Percentiles rank a stretch among this genome's conserved stretches.
Conservation (phyloP, 2,329 filamentous ascomycete species). For the Salinomyces thailandicus region DNA sequence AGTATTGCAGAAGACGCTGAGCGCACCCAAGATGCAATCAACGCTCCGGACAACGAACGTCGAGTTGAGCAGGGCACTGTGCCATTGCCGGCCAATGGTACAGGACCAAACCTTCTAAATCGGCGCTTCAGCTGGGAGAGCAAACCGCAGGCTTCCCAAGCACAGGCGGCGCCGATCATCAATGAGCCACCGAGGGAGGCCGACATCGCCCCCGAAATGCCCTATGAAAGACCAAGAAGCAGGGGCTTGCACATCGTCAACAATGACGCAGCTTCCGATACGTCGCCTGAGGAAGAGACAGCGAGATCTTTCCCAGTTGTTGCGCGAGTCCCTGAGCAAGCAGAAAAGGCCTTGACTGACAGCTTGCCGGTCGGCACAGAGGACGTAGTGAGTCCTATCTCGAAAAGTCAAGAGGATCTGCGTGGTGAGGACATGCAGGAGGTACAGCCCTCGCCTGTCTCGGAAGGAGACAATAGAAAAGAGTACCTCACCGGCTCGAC, state of each 20-base stretch:
- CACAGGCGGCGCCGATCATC: conserved; percentile 1
- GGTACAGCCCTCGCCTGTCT: conserved; percentile 15
- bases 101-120: conserved; percentile 15
- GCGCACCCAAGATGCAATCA: conserved; percentile 20
- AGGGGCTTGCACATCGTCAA: conserved; percentile 36
- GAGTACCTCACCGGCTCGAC: too few relatives aligned
- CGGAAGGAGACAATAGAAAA: conserved; percentile 8
- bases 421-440: conserved; percentile 8
- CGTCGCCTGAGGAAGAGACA: conserved; percentile 10
- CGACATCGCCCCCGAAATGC: conserved; percentile 16
- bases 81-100: conserved; percentile 18
- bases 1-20: conserved; percentile 13
- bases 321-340: not conserved
- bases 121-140: conserved; percentile 32
- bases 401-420: conserved; percentile 13
- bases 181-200: conserved; percentile 8
- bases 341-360: not conserved
- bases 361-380: not conserved
- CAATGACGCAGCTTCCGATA: conserved; percentile 21
- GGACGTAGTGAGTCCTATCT: conserved; percentile 13
- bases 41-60: conserved; percentile 17
- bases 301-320: conserved; percentile 2
- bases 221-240: conserved; percentile 23
- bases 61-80: conserved; percentile 14
- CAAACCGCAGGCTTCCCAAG: conserved; percentile 5